Evolutionary conservation across 1,139 yeast genomes (phyloP).

Genomic region (Eremothecium cymbalariae): DNA sequence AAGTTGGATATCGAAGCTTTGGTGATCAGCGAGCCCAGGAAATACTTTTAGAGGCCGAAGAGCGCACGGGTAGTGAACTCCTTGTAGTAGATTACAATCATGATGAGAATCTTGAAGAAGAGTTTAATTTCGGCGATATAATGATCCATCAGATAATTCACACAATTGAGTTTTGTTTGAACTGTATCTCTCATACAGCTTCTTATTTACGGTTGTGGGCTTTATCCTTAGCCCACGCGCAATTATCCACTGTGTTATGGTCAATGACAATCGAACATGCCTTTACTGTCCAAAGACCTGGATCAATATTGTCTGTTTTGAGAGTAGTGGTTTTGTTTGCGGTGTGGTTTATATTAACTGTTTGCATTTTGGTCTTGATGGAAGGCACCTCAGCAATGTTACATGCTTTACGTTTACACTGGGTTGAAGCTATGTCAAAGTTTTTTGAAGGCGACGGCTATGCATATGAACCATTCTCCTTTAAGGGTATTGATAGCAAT

Average conservation of each 20-base stretch:
- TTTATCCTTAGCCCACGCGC: constrained; percentile 69
- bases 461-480: constrained; percentile 61
- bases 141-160: constrained; percentile 76
- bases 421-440: constrained; percentile 86
- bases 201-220: constrained; percentile 77
- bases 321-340: constrained; percentile 45
- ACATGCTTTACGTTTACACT: constrained; percentile 73
- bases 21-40: constrained; percentile 38
- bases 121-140: constrained; percentile 60
- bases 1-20: constrained; percentile 27
- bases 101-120: constrained; percentile 44
- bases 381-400: constrained; percentile 87
- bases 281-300: constrained; percentile 37
- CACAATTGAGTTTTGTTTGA: constrained; percentile 70
- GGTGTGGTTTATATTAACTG: constrained; percentile 72
- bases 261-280: constrained; percentile 62
- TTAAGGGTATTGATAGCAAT: constrained; percentile 25
- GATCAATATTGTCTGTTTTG: constrained; percentile 29
- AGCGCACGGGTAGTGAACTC: constrained; percentile 26
- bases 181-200: constrained; percentile 74
- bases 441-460: constrained; percentile 78
- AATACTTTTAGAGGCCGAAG: constrained; percentile 35
- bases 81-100: constrained; percentile 33
- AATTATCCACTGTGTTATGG: constrained; percentile 68
- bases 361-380: constrained; percentile 67